Conservation (phyloP, 169 alveolate genomes). For the Plasmodium fragile region DNA sequence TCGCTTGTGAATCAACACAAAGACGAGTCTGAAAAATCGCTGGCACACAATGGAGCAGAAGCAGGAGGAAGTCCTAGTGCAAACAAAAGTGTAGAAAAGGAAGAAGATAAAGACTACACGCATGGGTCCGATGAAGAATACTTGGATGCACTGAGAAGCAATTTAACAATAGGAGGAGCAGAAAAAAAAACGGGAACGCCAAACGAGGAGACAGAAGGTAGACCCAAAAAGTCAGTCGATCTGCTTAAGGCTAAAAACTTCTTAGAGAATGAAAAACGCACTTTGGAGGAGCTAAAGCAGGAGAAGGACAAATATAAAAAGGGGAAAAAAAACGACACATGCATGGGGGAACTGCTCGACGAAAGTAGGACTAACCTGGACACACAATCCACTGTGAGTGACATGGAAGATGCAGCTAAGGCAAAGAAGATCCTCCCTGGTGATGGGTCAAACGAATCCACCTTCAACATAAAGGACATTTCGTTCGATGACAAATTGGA, state of each 20-base stretch:
- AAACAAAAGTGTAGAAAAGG: background rate
- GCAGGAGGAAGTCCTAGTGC: background rate
- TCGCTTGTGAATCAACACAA: background rate
- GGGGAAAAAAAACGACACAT: background rate
- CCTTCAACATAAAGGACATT: conserved; percentile 47
- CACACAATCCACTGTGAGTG: background rate
- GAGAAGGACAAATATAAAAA: background rate
- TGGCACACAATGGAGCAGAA: background rate
- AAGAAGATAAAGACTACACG: background rate
- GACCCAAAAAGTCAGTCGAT: background rate
- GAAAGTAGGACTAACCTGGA: conserved; percentile 13
- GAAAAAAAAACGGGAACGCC: background rate
- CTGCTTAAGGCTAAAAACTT: conserved; percentile 28
- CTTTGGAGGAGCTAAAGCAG: conserved; percentile 28
- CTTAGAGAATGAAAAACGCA: conserved; percentile 58
- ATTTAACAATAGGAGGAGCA: background rate
- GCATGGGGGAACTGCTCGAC: conserved; percentile 8
- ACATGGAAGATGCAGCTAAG: background rate
- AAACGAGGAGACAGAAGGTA: background rate
- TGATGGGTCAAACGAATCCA: background rate
- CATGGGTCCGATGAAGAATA: conserved; percentile 55
- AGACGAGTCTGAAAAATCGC: background rate
- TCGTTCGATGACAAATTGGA: conserved; percentile 16
- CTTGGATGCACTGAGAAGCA: conserved; percentile 21
- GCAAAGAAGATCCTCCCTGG: background rate